A percentile compares a stretch with the other conserved stretches of the same genome.
These are phyloP conservation scores for Pleodorina starrii DNA, from an alignment of 139 green algal species.

Conservation along the genomic window DNA sequence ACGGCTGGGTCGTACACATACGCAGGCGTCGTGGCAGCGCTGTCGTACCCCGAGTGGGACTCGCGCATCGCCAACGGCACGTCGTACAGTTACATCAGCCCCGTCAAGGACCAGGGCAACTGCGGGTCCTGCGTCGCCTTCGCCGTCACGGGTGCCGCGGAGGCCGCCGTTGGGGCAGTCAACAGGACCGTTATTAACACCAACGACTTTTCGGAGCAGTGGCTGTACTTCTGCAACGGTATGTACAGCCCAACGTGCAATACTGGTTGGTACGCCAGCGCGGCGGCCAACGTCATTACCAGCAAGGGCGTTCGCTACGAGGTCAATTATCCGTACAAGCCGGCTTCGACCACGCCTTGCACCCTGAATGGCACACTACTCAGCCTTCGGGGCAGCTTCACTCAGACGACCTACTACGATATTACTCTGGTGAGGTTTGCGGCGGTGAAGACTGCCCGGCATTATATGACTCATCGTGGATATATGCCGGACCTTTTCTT, in stretches of 20 bases:
- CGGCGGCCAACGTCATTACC: background rate
- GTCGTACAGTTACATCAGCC: slow-evolving; percentile 52
- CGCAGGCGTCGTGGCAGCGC: background rate
- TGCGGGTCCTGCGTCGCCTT: slow-evolving; percentile 80
- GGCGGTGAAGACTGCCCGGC: background rate
- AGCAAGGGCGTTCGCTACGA: background rate
- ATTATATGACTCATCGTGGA: too few relatives aligned
- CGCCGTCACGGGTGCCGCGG: background rate
- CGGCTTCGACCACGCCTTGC: background rate
- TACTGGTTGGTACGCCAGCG: background rate
- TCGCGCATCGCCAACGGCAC: slow-evolving; percentile 26
- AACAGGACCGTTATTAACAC: background rate
- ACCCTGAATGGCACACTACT: background rate
- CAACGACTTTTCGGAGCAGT: slow-evolving; percentile 7
- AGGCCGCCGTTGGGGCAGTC: background rate
- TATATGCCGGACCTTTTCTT: background rate
- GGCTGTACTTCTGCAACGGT: slow-evolving; percentile 28
- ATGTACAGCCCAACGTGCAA: background rate
- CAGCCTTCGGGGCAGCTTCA: slow-evolving; percentile 13
- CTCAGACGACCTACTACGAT: background rate
- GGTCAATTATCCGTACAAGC: slow-evolving; percentile 4
- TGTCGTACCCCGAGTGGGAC: slow-evolving; percentile 18
- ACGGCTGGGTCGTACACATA: background rate
- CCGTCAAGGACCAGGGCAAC: slow-evolving; percentile 72
- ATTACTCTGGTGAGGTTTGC: background rate